Evolutionary conservation across 306 rosid species (phyloP).

Genomic region (Trifolium repens): DNA sequence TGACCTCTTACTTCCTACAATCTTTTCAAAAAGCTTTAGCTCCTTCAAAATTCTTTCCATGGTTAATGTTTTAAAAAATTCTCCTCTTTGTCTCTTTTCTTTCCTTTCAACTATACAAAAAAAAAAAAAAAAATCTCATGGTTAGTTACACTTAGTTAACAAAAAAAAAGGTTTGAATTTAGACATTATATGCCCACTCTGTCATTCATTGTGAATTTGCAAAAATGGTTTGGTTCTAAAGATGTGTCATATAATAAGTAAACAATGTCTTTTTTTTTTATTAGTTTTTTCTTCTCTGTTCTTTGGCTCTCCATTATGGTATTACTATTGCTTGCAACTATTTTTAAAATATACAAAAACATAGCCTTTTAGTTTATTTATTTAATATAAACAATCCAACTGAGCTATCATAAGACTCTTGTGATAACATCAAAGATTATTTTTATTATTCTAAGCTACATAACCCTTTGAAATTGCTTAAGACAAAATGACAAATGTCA

Average conservation of each 20-base stretch:
- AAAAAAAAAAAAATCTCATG: too few species aligned
- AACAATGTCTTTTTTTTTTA: background rate
- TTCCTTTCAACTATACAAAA: too few species aligned
- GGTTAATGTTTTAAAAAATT: too few species aligned
- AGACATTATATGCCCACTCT: too few species aligned
- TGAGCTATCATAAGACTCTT: conserved; percentile 9
- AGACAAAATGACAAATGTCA: conserved; percentile 28
- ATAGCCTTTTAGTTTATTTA: background rate
- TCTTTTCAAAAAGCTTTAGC: too few species aligned
- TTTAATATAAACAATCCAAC: background rate
- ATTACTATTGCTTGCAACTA: background rate
- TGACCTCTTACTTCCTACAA: too few species aligned
- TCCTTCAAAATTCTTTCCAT: too few species aligned
- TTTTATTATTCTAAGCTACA: conserved; percentile 16
- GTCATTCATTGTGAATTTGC: too few species aligned
- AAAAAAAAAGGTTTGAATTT: too few species aligned
- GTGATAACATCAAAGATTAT: background rate
- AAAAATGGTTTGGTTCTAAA: too few species aligned
- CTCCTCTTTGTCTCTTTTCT: too few species aligned
- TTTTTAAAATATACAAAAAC: background rate
- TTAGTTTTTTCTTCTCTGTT: background rate
- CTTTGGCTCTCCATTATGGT: conserved; percentile 10
- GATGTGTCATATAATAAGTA: background rate
- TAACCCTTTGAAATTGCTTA: conserved; percentile 36
- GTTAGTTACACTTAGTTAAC: too few species aligned